These are phyloP conservation scores for Oehlia diaphana DNA, from an alignment of 192 early-diverging fungal species.

Conservation along the genomic window DNA sequence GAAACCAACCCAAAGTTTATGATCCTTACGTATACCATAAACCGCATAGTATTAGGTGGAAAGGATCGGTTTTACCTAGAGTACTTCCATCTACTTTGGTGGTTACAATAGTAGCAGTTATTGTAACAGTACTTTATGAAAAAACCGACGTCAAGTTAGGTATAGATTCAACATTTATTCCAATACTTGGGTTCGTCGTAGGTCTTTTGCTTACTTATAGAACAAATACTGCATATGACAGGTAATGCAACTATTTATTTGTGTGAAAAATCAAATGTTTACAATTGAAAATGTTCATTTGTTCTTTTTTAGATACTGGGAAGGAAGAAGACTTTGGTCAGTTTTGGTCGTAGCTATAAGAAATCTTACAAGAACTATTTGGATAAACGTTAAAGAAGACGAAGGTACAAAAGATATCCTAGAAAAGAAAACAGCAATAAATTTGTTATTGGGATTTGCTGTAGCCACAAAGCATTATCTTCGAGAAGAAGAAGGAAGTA, in stretches of 20 bases:
- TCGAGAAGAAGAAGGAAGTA: slow-evolving; percentile 67
- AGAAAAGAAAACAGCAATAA: slow-evolving; percentile 70
- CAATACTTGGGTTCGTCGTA: slow-evolving; percentile 23
- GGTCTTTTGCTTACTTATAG: slow-evolving; percentile 24
- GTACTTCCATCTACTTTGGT: not conserved
- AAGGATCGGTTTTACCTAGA: not conserved
- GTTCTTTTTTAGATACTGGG: slow-evolving; percentile 71
- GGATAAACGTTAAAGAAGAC: slow-evolving; percentile 62
- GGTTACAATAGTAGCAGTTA: not conserved
- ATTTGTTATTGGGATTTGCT: slow-evolving; percentile 77
- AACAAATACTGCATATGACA: slow-evolving; percentile 28
- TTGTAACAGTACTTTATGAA: not conserved
- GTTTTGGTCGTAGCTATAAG: slow-evolving; percentile 68
- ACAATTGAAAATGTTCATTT: no score
- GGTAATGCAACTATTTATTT: not conserved
- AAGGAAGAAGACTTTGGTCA: slow-evolving; percentile 87
- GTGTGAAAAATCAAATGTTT: not conserved
- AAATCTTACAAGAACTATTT: slow-evolving; percentile 74
- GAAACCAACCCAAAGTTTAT: not conserved
- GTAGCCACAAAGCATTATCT: slow-evolving; percentile 83
- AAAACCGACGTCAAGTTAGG: not conserved
- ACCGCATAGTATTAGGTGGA: slow-evolving; percentile 10
- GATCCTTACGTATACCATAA: not conserved
- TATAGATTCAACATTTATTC: slow-evolving; percentile 9
- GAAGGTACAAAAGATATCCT: slow-evolving; percentile 52